Conservation (phyloP, 2,329 filamentous ascomycete species). For the Tolypocladium paradoxum region DNA sequence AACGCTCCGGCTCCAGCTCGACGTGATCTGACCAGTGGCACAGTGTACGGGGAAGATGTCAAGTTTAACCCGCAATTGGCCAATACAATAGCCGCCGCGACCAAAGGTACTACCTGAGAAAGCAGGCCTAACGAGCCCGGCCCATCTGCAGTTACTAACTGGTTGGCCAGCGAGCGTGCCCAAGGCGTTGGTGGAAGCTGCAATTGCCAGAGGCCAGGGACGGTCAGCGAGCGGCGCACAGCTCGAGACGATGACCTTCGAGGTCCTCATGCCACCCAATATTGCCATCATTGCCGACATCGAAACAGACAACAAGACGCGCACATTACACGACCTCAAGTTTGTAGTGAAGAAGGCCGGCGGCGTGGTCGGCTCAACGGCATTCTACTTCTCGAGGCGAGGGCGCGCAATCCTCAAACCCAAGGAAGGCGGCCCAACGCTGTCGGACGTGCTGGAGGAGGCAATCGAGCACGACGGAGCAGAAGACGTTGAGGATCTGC, state of each 20-base stretch:
- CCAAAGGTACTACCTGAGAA: slow-evolving; percentile 46
- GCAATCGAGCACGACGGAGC: slow-evolving; percentile 73
- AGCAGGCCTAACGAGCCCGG: background rate
- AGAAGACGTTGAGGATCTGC: slow-evolving; percentile 58
- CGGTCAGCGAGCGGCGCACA: slow-evolving; percentile 61
- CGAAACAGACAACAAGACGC: slow-evolving; percentile 71
- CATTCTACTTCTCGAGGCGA: slow-evolving; percentile 75
- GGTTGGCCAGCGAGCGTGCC: slow-evolving; percentile 53
- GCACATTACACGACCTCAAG: slow-evolving; percentile 64
- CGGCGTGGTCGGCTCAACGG: slow-evolving; percentile 61
- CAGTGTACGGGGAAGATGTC: slow-evolving; percentile 67
- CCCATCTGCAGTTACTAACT: background rate
- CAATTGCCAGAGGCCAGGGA: slow-evolving; percentile 82
- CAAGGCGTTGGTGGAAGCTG: slow-evolving; percentile 72
- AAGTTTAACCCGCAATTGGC: slow-evolving; percentile 67
- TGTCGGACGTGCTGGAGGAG: slow-evolving; percentile 68
- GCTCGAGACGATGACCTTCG: slow-evolving; percentile 69
- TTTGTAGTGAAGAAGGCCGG: slow-evolving; percentile 59
- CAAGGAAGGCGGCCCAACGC: slow-evolving; percentile 36
- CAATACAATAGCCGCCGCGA: slow-evolving; percentile 61
- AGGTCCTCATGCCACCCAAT: slow-evolving; percentile 68
- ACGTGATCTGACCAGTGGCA: slow-evolving; percentile 4
- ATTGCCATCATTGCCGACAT: slow-evolving; percentile 75
- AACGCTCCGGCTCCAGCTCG: background rate
- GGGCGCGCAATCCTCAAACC: slow-evolving; percentile 62